Evolutionary conservation across 1,139 yeast genomes (phyloP).

Genomic region (Debaryomycetaceae sp.): DNA sequence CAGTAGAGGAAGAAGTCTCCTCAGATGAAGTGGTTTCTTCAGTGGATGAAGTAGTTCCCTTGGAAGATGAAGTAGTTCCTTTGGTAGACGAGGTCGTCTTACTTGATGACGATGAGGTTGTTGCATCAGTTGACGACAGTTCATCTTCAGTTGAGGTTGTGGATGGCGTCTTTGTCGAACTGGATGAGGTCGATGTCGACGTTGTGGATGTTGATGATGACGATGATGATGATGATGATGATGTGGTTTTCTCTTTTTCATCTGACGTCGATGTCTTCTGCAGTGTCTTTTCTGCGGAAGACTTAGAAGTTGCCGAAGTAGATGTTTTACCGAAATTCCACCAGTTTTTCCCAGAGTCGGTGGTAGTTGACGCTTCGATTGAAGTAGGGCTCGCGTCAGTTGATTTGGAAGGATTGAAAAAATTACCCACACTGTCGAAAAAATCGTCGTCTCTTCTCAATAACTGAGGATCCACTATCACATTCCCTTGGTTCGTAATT

Average conservation of each 20-base stretch:
- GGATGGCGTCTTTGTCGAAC: background rate
- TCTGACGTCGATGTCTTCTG: background rate
- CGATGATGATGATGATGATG: background rate
- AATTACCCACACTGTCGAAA: background rate
- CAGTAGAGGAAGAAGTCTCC: conserved; percentile 1
- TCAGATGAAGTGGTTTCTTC: background rate
- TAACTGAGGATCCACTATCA: background rate
- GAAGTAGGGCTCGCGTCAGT: background rate
- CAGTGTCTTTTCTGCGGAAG: conserved; percentile 2
- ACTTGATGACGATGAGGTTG: background rate
- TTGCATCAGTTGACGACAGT: background rate
- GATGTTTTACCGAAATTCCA: background rate
- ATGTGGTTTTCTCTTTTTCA: background rate
- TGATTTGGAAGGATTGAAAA: background rate
- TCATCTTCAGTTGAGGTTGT: background rate
- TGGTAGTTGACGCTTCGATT: background rate
- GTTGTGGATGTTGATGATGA: conserved; percentile 3
- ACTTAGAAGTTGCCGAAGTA: background rate
- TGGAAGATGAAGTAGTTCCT: background rate
- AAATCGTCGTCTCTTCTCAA: background rate
- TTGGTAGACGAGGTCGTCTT: background rate
- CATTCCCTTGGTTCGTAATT: background rate
- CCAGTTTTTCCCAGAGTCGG: background rate
- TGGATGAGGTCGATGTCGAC: background rate
- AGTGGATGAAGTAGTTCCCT: background rate